Base-by-base conservation (phyloP, 108 stramenopile genomes). In the Nitzschia putrida region DNA sequence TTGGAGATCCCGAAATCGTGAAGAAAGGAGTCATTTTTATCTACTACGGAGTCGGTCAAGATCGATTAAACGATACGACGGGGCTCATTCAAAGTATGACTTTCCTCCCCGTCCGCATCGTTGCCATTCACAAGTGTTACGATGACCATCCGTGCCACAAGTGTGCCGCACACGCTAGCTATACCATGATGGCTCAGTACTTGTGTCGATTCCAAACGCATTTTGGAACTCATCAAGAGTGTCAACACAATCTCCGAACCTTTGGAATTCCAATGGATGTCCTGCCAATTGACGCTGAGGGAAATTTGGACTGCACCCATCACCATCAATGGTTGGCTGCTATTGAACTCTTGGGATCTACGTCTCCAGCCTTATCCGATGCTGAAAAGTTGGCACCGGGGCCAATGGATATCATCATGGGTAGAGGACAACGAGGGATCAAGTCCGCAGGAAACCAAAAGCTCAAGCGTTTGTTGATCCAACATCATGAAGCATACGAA, bases 21-120 rank as follows among this genome's bases (percentile, higher is more conserved):
- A 74, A 61, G 59, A 57, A 40, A 16, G 74, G 74, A 21, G 66
- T 68, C 16, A 57, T 74, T 1, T 49, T 67, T 12, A 41, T 74
- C 40, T 61, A 54, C 20, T 54, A 66, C 10, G 66, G 26, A 2
- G 40, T 63, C 24, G 61, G 61, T 11, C 61, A 63, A 47, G 37
- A 63, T 3, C 8, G 8, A 2, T 63, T 49, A 5, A 49, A 49
- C 18, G 47, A 49, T 18, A 49, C 47, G 18, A 49, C 47, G 2
- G n/a, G n/a, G 2, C 47, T 49, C 47, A 49, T 49, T 18, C 47
- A 49, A 18, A 4, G 47, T 6, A 2, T 49, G 6, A 49, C 47
- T 2, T 49, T 16, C 18, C 24, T 63, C 2, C 42, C 61, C 43
- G 6, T 44, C 12, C 16, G 61, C 2, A 63, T 63, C 22, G 61